Conservation (phyloP, 257 asterid species). For the Fraxinus americana region DNA sequence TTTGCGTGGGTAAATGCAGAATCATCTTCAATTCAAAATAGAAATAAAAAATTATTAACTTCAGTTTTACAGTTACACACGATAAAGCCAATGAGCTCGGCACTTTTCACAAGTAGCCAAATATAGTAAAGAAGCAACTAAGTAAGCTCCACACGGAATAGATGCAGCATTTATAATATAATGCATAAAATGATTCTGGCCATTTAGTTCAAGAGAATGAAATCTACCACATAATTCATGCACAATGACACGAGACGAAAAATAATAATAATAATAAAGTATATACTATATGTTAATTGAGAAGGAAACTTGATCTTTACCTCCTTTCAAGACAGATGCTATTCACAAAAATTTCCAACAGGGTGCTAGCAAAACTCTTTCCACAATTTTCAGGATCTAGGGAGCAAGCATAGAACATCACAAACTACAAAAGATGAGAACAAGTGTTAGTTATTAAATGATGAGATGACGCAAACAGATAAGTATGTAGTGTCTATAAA, state of each 20-base stretch:
- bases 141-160: neutral
- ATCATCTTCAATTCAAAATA: neutral
- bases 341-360: slow-evolving; percentile 54
- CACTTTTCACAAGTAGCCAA: neutral
- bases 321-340: slow-evolving; percentile 61
- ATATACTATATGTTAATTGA: neutral
- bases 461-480: neutral
- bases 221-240: neutral
- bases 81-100: neutral
- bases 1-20: neutral
- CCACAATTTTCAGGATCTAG: slow-evolving; percentile 92
- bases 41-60: neutral
- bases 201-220: neutral
- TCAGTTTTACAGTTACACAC: neutral
- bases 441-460: slow-evolving; percentile 1
- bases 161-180: neutral
- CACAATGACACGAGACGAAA: neutral
- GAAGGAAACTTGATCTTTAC: slow-evolving; percentile 36
- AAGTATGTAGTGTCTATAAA: neutral
- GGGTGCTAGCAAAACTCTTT: slow-evolving; percentile 48
- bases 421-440: slow-evolving; percentile 60
- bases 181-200: neutral
- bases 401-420: slow-evolving; percentile 92
- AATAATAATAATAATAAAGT: neutral
- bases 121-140: neutral